Base-by-base conservation (phyloP, 805 yeast species). In the Naumovozyma castellii region DNA sequence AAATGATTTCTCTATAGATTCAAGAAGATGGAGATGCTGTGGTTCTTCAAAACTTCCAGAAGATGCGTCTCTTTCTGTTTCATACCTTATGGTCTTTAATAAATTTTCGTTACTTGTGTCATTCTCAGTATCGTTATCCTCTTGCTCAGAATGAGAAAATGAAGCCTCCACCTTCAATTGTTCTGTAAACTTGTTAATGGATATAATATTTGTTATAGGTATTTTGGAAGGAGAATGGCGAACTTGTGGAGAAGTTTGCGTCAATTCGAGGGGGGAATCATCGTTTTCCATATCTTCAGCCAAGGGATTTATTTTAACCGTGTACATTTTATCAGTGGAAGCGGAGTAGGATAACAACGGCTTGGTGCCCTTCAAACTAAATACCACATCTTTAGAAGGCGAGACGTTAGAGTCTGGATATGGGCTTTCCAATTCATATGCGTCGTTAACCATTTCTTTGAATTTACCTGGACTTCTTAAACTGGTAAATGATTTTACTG, bases 151-250 rank as follows among this genome's bases (percentile, higher is more conserved):
- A 22, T 22, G 9, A 6, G 10, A 22, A 10, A 6, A 6, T 10
- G 27, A 22, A 6, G 10, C 9, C 27, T 10, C 27, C 27, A 22
- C 27, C 10, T 29, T 9, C 12, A 28, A 15, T n/a, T n/a, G n/a
- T 2, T 12, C 18, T 4, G 28, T 14, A 32, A 52, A 52, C 15
- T 46, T 48, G 35, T 57, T 54, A 14, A 57, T 56, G 17, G 37
- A 43, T n/a, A 54, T 36, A 3, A 43, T 52, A 33, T 54, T 54
- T 0, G 47, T 50, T n/a, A 55, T 37, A 3, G 62, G 59, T 17
- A 57, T 53, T 39, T 44, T 53, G 3, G 57, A 46, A 1, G 56
- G 57, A 2, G 56, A 51, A 17, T 44, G 51, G 14, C 32, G 32
- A n/a, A 46, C 32, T 34, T 46, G 43, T 8, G 47, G 45, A 5